Evolutionary conservation across 2,329 filamentous ascomycete genomes (phyloP).

Genomic region (Plectosphaerella plurivora): DNA sequence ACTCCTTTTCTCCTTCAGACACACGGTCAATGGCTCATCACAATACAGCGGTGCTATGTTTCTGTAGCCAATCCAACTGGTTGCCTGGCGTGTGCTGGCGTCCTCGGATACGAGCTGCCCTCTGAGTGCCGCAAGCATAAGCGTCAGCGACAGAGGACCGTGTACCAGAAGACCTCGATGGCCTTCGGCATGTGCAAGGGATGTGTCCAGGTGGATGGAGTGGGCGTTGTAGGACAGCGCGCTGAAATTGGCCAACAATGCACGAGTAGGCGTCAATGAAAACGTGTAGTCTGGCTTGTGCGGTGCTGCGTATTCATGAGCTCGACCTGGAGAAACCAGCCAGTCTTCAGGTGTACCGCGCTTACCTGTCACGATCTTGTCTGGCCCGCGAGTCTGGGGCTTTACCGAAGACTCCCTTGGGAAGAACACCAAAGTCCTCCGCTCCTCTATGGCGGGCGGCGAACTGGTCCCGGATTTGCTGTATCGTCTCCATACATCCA

Average conservation of each 20-base stretch:
- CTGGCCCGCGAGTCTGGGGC: too few species aligned
- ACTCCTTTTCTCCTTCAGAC: slow-evolving; percentile 49
- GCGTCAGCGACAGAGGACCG: slow-evolving; percentile 73
- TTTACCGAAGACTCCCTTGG: slow-evolving; percentile 9
- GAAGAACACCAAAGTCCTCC: slow-evolving; percentile 49
- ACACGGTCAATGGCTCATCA: slow-evolving; percentile 65
- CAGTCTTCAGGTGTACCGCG: too few species aligned
- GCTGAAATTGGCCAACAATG: slow-evolving; percentile 83
- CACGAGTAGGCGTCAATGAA: slow-evolving; percentile 59
- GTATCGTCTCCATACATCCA: slow-evolving; percentile 46
- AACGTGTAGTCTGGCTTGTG: slow-evolving; percentile 34
- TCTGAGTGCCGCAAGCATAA: slow-evolving; percentile 66
- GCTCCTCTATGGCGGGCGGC: slow-evolving; percentile 35
- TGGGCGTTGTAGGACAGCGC: slow-evolving; percentile 92
- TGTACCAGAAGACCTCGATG: slow-evolving; percentile 77
- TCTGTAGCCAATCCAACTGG: slow-evolving; percentile 66
- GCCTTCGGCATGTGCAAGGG: slow-evolving; percentile 69
- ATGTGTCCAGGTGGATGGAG: slow-evolving; percentile 76
- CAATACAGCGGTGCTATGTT: slow-evolving; percentile 81
- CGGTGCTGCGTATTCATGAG: slow-evolving; percentile 20
- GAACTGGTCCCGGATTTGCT: slow-evolving; percentile 12
- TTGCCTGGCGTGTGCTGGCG: slow-evolving; percentile 10
- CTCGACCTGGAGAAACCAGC: too few species aligned
- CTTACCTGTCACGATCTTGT: too few species aligned
- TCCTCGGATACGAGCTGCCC: slow-evolving; percentile 12